A percentile compares a stretch with the other conserved stretches of the same genome.
Evolutionary conservation across 2,329 filamentous ascomycete genomes (phyloP).

Genomic region (Fusarium sarcochroum): DNA sequence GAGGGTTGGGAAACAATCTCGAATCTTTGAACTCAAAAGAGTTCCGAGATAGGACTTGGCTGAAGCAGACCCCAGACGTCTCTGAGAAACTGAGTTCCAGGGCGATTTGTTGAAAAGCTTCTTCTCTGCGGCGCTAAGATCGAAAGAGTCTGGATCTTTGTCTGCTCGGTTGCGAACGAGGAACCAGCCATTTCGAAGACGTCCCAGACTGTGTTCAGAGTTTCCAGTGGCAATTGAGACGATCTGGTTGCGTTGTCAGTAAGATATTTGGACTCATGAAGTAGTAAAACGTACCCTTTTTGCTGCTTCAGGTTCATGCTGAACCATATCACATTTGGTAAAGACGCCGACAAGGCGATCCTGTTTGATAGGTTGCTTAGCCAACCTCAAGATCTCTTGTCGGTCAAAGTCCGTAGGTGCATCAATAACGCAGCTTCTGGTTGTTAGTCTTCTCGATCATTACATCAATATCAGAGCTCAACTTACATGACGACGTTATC

Average conservation of each 20-base stretch:
- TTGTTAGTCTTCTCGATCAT: not conserved
- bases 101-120: conserved; percentile 47
- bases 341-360: conserved; percentile 55
- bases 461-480: rapidly evolving
- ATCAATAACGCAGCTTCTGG: conserved; percentile 52
- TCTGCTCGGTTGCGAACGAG: conserved; percentile 54
- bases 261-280: rapidly evolving
- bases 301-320: conserved; percentile 23
- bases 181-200: conserved; percentile 51
- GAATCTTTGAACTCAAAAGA: conserved; percentile 54
- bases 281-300: not conserved
- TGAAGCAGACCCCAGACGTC: conserved; percentile 49
- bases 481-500: conserved; percentile 58
- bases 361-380: conserved; percentile 47
- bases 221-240: conserved; percentile 26
- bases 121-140: conserved; percentile 48
- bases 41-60: conserved; percentile 50
- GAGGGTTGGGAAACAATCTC: conserved; percentile 51
- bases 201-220: conserved; percentile 6
- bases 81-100: conserved; percentile 47
- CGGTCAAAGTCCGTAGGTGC: conserved; percentile 51
- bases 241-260: conserved; percentile 27
- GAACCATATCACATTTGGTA: conserved; percentile 55
- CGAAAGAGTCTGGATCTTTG: conserved; percentile 40
- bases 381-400: conserved; percentile 51